phyloP scores from a whole-genome alignment of 768 basidiomycete genomes.

The Rubroboletus satanas region DNA sequence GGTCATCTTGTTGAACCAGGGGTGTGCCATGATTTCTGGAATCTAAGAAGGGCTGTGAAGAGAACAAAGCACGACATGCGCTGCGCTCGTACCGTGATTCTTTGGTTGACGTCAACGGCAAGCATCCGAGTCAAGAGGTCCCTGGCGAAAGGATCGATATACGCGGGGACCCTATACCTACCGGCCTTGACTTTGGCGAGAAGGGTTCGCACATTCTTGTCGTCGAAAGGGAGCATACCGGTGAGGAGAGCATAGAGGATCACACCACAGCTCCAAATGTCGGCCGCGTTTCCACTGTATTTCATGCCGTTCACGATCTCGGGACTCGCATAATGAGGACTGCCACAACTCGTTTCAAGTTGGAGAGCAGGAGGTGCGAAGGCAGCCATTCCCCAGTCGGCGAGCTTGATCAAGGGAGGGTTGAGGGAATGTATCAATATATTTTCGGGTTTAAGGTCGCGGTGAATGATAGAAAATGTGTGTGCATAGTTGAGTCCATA shows the following conservation, averaged over 20 bases:
- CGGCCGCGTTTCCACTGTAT: conserved; percentile 86
- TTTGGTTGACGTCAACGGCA: conserved; percentile 71
- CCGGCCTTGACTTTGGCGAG: conserved; percentile 86
- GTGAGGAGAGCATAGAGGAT: conserved; percentile 89
- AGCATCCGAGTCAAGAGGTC: conserved; percentile 87
- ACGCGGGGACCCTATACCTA: conserved; percentile 76
- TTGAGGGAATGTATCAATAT: conserved; percentile 82
- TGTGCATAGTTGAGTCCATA: conserved; percentile 96
- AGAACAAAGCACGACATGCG: not conserved
- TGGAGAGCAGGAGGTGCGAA: conserved; percentile 82
- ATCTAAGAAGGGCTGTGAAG: conserved; percentile 50
- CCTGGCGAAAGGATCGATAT: conserved; percentile 77
- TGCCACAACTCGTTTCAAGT: conserved; percentile 93
- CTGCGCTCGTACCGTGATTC: conserved; percentile 65
- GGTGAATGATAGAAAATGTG: conserved; percentile 95
- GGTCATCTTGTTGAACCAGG: conserved; percentile 65
- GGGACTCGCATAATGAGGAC: conserved; percentile 94
- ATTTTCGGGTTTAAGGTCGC: conserved; percentile 98
- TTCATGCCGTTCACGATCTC: conserved; percentile 91
- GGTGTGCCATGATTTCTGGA: conserved; percentile 78
- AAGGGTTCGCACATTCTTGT: conserved; percentile 75
- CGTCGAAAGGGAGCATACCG: conserved; percentile 90
- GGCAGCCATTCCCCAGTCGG: conserved; percentile 98
- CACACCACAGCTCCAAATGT: conserved; percentile 97
- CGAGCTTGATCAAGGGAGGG: conserved; percentile 88